Evolutionary conservation across 2,329 filamentous ascomycete species (phyloP), one percentile per base, ranked within the genome.

Genomic region (Exserohilum turcica): DNA sequence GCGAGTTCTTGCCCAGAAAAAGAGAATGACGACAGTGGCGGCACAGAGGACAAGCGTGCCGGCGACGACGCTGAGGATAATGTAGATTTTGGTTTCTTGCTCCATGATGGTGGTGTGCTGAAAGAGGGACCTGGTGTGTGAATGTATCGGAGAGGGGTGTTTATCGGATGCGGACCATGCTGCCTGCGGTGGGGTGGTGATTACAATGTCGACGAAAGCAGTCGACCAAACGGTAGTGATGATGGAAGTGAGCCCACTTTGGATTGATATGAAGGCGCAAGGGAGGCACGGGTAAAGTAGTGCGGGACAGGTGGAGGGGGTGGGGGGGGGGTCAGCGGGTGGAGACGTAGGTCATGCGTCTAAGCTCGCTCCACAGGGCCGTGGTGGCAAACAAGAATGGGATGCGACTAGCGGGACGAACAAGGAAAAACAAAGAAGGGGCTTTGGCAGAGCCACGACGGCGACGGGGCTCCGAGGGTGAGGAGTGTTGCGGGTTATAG

Each of bases 61-160:
- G 9, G 74, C 52, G 8, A 73, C 66, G 27, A 62, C 67, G 48
- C 66, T 71, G 15, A 76, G 63, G 36, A 74, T 72, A 57, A 74
- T 74, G 64, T 70, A 74, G 52, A 74, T 57, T 47, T 67, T 70
- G 27, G 59, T 65, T 56, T 68, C 59, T 56, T 67, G 63, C 32
- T 67, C 62, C 69, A 73, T 73, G 43, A 16, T 61, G 40, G 27
- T 35, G 47, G 18, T 27, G 35, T 47, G 42, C 29, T 40, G 33
- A 19, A 54, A 5, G 35, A 55, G 46, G 52, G 49, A 53, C 59
- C 58, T 24, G 21, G 38, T n/a, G 49, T 43, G 46, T 64, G 49
- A 57, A 56, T 50, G 53, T 59, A 44, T 24, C 52, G 51, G 52
- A 58, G 60, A 60, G 57, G 46, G 56, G 52, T 43, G 46, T 39